Conservation (phyloP, 2,329 filamentous ascomycete species). For the Colletotrichum sp. region DNA sequence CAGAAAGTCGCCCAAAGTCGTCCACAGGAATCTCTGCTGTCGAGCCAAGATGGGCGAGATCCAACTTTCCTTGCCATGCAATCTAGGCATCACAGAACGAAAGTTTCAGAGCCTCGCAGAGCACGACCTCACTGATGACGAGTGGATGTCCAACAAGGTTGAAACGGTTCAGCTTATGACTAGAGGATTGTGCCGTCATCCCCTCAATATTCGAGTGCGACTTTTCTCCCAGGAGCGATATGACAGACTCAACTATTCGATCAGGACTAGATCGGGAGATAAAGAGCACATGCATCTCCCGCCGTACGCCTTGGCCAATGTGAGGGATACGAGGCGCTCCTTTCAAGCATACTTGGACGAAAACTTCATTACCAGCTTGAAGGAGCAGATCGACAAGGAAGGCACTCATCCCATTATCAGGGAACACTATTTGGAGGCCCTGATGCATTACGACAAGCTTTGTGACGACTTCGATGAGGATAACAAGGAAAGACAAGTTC, state of each 20-base stretch:
- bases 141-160: constrained; percentile 28
- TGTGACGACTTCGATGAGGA: constrained; percentile 13
- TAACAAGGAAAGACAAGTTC: constrained; percentile 34
- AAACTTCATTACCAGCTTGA: background rate
- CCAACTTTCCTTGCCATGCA: constrained; percentile 34
- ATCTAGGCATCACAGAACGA: constrained; percentile 51
- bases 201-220: constrained; percentile 45
- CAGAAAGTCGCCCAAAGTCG: constrained; percentile 48
- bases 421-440: constrained; percentile 17
- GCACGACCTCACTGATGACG: constrained; percentile 40
- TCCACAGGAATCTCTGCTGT: constrained; percentile 49
- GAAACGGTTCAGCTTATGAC: constrained; percentile 39
- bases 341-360: constrained; percentile 41
- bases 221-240: constrained; percentile 38
- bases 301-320: constrained; percentile 44
- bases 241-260: constrained; percentile 47
- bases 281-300: constrained; percentile 29
- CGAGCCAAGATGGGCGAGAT: constrained; percentile 48
- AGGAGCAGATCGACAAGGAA: background rate
- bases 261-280: background rate
- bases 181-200: constrained; percentile 39
- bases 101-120: constrained; percentile 28
- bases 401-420: background rate
- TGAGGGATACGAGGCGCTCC: constrained; percentile 34
- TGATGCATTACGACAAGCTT: constrained; percentile 23